These are phyloP conservation scores for Brasenia schreberi DNA, from an alignment of 164 flowering plant species.

Conservation along the genomic window DNA sequence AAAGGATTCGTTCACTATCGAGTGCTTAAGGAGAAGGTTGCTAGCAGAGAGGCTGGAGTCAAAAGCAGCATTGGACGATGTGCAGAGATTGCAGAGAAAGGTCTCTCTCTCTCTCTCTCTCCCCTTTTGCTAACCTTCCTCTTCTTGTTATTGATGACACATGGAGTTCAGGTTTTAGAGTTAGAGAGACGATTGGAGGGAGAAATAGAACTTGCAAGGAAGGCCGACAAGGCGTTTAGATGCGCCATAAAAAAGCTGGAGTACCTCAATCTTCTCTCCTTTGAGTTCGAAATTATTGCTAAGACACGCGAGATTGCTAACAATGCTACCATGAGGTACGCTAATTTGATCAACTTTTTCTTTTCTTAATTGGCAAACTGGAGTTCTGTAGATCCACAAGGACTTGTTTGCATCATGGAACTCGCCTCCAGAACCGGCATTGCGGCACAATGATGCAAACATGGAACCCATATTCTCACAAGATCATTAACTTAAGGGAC, in stretches of 20 bases:
- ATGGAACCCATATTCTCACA: too few relatives aligned
- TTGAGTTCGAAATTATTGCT: conserved; percentile 13
- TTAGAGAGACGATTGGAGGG: conserved; percentile 36
- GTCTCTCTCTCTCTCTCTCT: conserved; percentile 12
- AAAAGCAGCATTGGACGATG: conserved; percentile 46
- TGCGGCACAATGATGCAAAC: too few relatives aligned
- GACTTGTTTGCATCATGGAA: too few relatives aligned
- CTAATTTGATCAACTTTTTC: too few relatives aligned
- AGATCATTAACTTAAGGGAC: too few relatives aligned
- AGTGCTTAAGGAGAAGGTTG: conserved; percentile 76
- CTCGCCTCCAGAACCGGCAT: too few relatives aligned
- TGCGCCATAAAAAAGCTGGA: conserved; percentile 40
- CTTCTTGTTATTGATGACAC: neutral
- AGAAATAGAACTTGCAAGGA: conserved; percentile 43
- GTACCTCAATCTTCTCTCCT: conserved; percentile 25
- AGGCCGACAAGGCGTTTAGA: conserved; percentile 58
- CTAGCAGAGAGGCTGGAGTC: conserved; percentile 73
- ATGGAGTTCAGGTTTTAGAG: conserved; percentile 29
- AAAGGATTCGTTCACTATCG: conserved; percentile 22
- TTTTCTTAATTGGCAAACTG: conserved; percentile 11
- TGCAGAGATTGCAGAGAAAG: conserved; percentile 41
- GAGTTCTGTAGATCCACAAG: conserved; percentile 13
- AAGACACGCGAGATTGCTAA: conserved; percentile 14
- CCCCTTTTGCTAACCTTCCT: neutral
- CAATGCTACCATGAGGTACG: conserved; percentile 21